These are phyloP conservation scores for Geotrichum cucujoidarum DNA, from an alignment of 1,139 yeast species.

Conservation along the genomic window DNA sequence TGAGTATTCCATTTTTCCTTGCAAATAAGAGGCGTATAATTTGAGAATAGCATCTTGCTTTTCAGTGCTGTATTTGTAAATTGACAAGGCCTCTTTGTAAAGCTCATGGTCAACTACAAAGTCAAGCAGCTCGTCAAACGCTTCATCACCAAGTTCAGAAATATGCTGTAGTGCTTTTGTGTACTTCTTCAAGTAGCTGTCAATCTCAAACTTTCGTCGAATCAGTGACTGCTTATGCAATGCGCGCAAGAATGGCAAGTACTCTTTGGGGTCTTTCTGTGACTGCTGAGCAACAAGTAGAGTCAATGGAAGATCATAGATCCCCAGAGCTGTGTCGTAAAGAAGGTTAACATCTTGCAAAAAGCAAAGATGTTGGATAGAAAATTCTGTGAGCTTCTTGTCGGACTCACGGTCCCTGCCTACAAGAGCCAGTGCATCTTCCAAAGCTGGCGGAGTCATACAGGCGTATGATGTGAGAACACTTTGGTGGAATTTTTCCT, in stretches of 20 bases:
- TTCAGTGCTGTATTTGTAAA: slow-evolving; percentile 55
- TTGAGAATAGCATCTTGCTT: slow-evolving; percentile 50
- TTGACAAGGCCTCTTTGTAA: slow-evolving; percentile 60
- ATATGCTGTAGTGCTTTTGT: slow-evolving; percentile 67
- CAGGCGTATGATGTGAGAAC: slow-evolving; percentile 89
- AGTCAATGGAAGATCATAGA: slow-evolving; percentile 77
- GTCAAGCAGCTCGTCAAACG: slow-evolving; percentile 55
- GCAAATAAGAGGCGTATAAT: slow-evolving; percentile 59
- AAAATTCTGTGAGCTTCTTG: slow-evolving; percentile 43
- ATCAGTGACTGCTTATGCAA: slow-evolving; percentile 62
- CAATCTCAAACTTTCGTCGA: slow-evolving; percentile 72
- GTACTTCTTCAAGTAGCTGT: slow-evolving; percentile 64
- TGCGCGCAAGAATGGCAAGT: slow-evolving; percentile 82
- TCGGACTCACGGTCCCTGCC: slow-evolving; percentile 40
- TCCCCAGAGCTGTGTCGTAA: slow-evolving; percentile 73
- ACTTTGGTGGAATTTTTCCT: slow-evolving; percentile 62
- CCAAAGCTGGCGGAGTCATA: slow-evolving; percentile 79
- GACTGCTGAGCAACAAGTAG: slow-evolving; percentile 89
- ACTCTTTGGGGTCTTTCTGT: slow-evolving; percentile 96
- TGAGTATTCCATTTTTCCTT: slow-evolving; percentile 44
- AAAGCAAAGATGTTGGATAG: slow-evolving; percentile 80
- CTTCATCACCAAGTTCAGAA: slow-evolving; percentile 45
- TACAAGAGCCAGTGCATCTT: slow-evolving; percentile 64
- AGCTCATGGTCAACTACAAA: slow-evolving; percentile 73
- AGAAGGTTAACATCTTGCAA: slow-evolving; percentile 82